Conservation (phyloP, 305 asterid genomes). For the Fraxinus sp. region DNA sequence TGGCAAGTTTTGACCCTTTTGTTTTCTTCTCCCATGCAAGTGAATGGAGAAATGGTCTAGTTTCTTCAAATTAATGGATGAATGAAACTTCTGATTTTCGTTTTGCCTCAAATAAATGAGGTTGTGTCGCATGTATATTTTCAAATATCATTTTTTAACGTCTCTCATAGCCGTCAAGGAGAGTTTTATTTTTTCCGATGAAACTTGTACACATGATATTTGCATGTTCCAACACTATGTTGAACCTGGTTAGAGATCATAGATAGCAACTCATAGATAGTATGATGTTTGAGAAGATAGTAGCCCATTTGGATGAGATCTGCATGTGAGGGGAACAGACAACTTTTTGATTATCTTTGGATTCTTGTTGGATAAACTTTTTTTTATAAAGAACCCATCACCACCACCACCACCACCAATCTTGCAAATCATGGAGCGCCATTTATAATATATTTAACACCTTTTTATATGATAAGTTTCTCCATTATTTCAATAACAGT, state of each 20-base stretch:
- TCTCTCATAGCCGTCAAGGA: no score
- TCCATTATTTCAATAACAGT: background rate
- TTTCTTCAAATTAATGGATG: constrained; percentile 32
- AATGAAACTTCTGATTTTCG: constrained; percentile 19
- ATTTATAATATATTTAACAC: background rate
- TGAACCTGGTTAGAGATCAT: background rate
- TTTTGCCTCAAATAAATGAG: background rate
- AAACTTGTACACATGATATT: background rate
- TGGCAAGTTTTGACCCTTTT: constrained; percentile 48
- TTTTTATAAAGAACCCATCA: constrained; percentile 21
- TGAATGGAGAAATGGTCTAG: constrained; percentile 43
- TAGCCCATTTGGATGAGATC: constrained; percentile 13
- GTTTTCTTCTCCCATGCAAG: constrained; percentile 36
- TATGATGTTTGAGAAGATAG: constrained; percentile 17
- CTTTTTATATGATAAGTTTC: background rate
- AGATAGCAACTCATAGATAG: background rate
- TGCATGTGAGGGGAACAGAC: constrained; percentile 28
- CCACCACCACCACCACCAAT: constrained; percentile 22
- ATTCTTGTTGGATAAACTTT: constrained; percentile 31
- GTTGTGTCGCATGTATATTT: background rate
- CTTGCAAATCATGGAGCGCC: constrained; percentile 9
- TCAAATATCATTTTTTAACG: no score
- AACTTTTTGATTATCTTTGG: constrained; percentile 17
- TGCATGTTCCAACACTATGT: background rate
- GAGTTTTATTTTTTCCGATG: no score